These are phyloP conservation scores for Aspergillus sp. DNA, from an alignment of 2,329 filamentous ascomycete species.

Conservation along the genomic window DNA sequence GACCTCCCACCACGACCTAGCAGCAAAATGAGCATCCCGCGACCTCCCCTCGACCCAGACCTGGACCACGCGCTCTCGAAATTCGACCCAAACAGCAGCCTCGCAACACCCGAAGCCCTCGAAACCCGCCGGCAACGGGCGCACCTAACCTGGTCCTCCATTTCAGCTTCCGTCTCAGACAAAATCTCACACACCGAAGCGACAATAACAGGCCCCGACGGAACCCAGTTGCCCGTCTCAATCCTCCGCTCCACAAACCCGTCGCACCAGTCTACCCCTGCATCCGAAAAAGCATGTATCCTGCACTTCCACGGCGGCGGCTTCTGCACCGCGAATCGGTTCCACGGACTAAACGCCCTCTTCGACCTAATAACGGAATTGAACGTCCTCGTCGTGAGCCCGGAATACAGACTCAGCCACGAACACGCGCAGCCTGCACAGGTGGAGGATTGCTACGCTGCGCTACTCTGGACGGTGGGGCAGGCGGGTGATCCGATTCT, in stretches of 20 bases:
- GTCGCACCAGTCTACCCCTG: conserved; percentile 5
- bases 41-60: conserved; percentile 2
- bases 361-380: conserved; percentile 45
- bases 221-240: conserved; percentile 8
- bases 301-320: conserved; percentile 51
- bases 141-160: conserved; percentile 5
- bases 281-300: conserved; percentile 52
- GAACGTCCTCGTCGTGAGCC: conserved; percentile 63
- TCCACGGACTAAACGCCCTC: neutral
- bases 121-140: neutral
- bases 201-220: conserved; percentile 17
- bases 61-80: neutral
- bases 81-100: neutral
- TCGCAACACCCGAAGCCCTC: neutral
- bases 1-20: neutral
- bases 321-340: neutral
- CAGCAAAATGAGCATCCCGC: neutral
- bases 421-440: conserved; percentile 67
- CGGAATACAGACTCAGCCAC: conserved; percentile 71
- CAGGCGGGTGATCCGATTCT: conserved; percentile 53
- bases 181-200: conserved; percentile 13
- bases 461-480: conserved; percentile 66
- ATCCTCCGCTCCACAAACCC: conserved; percentile 12
- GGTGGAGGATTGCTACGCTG: conserved; percentile 68
- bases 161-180: conserved; percentile 9